Evolutionary conservation across 176 grass and related monocot genomes (phyloP), one percentile per base, ranked within the genome.

Genomic region (Ampelocalamus luodianensis): DNA sequence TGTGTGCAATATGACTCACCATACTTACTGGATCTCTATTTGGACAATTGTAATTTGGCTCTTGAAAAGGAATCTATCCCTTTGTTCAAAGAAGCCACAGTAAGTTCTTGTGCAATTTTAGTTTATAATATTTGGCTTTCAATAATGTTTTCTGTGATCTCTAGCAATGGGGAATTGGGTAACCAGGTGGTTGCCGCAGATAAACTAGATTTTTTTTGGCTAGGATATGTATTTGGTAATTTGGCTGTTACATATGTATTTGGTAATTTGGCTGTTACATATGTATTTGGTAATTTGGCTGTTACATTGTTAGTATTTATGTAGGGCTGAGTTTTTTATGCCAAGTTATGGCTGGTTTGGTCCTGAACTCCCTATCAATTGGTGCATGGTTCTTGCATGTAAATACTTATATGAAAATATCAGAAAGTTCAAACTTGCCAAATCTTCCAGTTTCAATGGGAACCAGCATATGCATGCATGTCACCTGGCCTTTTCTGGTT

Each of bases 1-100:
- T 98, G 93, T 87, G 88, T 92, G 71, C 79, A 87, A 85, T 85
- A 95, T 90, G 83, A 95, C 81, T 92, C 87, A 74, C 91, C 93
- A 1, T 85, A 90, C 79, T 87, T 98, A 59, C 77, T 98, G 74
- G 96, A 95, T 77, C 75, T 93, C 79, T 98, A 98, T 86, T 85
- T 95, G 72, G 96, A 98, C 72, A 87, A 90, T 78, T 87, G 91
- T 88, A 88, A 93, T 85, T 88, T 95, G 79, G 68, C 72, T 74
- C 78, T 82, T 46, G 91, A 92, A 82, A 80, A 90, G 80, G 82
- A 85, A 78, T 87, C 85, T 76, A 80, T 92, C 39, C 65, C 55
- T 80, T 77, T 82, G 29, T 80, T 98, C 61, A 78, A 83, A 82
- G 80, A 95, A 80, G 79, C 87, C 2, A 58, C 87, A 48, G 96